Conservation (phyloP, 106 monocot genomes). For the Agapanthus africanus region DNA sequence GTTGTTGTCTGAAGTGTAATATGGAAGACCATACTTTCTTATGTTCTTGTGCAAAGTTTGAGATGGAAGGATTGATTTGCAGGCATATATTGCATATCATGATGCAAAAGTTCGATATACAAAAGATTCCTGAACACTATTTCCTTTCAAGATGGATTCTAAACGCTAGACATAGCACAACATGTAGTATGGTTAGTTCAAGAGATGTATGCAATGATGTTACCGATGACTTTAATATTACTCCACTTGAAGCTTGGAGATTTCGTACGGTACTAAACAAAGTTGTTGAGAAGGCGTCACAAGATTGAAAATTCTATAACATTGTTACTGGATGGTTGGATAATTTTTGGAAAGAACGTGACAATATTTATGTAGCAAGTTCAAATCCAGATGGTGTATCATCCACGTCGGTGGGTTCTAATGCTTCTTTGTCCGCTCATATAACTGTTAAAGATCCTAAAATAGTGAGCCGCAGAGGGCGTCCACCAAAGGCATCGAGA, state of each 20-base stretch:
- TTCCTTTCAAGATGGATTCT: not conserved
- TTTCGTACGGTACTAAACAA: not conserved
- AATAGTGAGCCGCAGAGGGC: no score
- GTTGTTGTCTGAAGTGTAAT: not conserved
- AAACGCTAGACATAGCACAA: no score
- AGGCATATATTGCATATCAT: not conserved
- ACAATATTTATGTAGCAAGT: no score
- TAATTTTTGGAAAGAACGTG: not conserved
- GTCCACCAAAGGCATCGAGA: no score
- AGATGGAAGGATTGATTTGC: not conserved
- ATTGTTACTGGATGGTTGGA: not conserved
- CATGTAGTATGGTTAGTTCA: no score
- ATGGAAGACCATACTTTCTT: not conserved
- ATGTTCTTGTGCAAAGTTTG: conserved; percentile 5
- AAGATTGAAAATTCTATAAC: not conserved
- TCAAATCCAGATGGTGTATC: no score
- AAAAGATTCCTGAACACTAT: not conserved
- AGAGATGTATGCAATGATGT: no score
- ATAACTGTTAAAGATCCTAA: no score
- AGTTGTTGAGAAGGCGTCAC: not conserved
- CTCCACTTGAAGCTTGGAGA: not conserved
- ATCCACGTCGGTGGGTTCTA: no score
- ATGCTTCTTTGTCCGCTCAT: no score
- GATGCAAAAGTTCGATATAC: not conserved
- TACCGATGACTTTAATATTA: not conserved